Evolutionary conservation across 495 filamentous ascomycete species (phyloP), one percentile per base, ranked within the genome.

Genomic region (Podospora pseudopauciseta): DNA sequence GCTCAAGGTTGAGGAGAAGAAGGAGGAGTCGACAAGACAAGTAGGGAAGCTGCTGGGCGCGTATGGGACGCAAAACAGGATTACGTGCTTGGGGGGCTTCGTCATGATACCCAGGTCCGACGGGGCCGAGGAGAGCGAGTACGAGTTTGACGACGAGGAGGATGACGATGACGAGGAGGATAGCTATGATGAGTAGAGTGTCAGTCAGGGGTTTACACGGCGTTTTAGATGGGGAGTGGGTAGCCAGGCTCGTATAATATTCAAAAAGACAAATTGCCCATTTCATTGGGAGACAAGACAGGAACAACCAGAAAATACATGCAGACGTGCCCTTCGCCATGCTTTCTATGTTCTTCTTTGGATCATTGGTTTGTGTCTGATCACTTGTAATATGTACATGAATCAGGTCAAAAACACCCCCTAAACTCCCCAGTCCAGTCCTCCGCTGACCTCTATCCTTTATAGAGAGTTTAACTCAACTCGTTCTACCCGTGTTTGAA

Each of bases 81-180:
- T 99, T 68, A 99, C 94, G 13, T 99, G 95, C 76, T 66, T 99
- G 70, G 87, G 83, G 67, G 89, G 90, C 57, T 98, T 97, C 77
- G 81, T 91, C 67, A 96, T 98, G 94, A 83, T 87, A 79, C 82
- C 86, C 59, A 80, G 81, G 20, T 79, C 81, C 9, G 79, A 82
- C 60, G 83, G 80, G 19, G 77, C 73, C 11, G 80, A 83, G 67
- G 79, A 85, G 61, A 82, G 78, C 67, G 84, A 86, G 65, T 83
- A 80, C 60, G 80, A 84, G 73, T 76, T 73, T 72, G 80, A 80
- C 9, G 75, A 78, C 44, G 78, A 78, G 4, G 83, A 86, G 49
- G 79, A 77, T 27, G 75, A 75, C 56, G 75, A 76, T 6, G 75
- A 75, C 56, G 74, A 76, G 5, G 80, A 82, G 32, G 80, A 82